Evolutionary conservation across 352 stramenopile genomes (phyloP), one percentile per base, ranked within the genome.

Genomic region (Pythium biforme): DNA sequence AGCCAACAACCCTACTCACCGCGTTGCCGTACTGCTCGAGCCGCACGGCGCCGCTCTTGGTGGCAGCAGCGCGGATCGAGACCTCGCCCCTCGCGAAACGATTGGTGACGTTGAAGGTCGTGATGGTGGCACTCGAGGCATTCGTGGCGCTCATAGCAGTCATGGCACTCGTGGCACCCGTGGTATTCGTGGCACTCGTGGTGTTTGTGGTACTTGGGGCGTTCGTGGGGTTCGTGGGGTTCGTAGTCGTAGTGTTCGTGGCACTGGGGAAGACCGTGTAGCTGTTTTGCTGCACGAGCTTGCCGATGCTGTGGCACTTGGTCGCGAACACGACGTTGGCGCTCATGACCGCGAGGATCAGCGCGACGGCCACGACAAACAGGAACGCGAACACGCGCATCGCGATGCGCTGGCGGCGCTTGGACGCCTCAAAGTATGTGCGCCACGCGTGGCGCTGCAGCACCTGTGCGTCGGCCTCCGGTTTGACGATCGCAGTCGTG

Each of bases 261-360:
- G 8, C 9, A 12, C 9, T 43, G 14, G 37, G 66, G 17, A 87
- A 54, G 1, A 92, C 48, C 43, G 77, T 61, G 46, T 77, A 72
- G 43, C 41, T 82, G 27, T 68, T 52, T 0, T 79, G 71, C n/a
- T 73, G 66, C 34, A 86, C 61, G 6, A 73, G 62, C 59, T 75
- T 86, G 54, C 78, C 75, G 26, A 90, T 87, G 22, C 73, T 83
- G 62, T 73, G 79, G 68, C 83, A 90, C 59, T 93, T 88, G 14
- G 78, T 73, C 12, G 80, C 66, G 37, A 93, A 87, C 22, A 89
- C 74, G 10, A 90, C 77, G 50, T 83, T 93, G 34, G 79, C 68
- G 46, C 77, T 88, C 58, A 67, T 92, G 48, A 99, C 97, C 2
- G 94, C 97, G 67, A 99, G 99, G 70, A 93, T 79, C 45, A 90